Conservation (phyloP, 108 stramenopile species). For the Chaetoceros muelleri region DNA sequence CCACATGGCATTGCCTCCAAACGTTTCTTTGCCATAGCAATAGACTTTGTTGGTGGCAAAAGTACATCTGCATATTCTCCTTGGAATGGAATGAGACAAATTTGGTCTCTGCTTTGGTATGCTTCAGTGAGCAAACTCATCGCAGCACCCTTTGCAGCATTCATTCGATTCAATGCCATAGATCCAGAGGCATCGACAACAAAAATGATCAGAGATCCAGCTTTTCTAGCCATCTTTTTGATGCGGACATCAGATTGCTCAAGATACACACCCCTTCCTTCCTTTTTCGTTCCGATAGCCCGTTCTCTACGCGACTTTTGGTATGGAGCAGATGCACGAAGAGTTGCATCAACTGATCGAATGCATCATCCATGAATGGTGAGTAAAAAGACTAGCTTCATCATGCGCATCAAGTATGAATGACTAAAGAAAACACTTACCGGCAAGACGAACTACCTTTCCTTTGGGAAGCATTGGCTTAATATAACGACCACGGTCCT, state of each 20-base stretch:
- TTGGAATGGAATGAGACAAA: slow-evolving; percentile 65
- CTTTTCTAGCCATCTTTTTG: slow-evolving; percentile 64
- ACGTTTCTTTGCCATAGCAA: slow-evolving; percentile 51
- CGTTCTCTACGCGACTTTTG: slow-evolving; percentile 36
- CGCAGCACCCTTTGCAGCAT: slow-evolving; percentile 72
- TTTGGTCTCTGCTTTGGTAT: slow-evolving; percentile 66
- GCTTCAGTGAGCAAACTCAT: slow-evolving; percentile 52
- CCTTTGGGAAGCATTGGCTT: slow-evolving; percentile 95
- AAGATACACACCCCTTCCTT: slow-evolving; percentile 36
- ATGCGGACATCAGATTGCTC: slow-evolving; percentile 46
- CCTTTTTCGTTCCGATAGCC: slow-evolving; percentile 26
- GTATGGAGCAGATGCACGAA: slow-evolving; percentile 64
- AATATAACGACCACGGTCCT: slow-evolving; percentile 95
- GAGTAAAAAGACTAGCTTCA: too few relatives aligned
- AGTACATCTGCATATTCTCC: slow-evolving; percentile 58
- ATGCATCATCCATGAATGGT: background rate
- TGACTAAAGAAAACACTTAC: too few relatives aligned
- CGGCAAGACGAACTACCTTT: slow-evolving; percentile 75
- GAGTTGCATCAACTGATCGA: slow-evolving; percentile 47
- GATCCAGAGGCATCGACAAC: slow-evolving; percentile 66
- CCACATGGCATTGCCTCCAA: slow-evolving; percentile 76
- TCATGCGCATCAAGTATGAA: too few relatives aligned
- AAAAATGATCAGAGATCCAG: slow-evolving; percentile 70
- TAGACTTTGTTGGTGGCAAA: slow-evolving; percentile 69
- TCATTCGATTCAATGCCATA: slow-evolving; percentile 79